These are phyloP conservation scores for Lecanicillium sp. DNA, from an alignment of 2,329 filamentous ascomycete species.

Conservation along the genomic window DNA sequence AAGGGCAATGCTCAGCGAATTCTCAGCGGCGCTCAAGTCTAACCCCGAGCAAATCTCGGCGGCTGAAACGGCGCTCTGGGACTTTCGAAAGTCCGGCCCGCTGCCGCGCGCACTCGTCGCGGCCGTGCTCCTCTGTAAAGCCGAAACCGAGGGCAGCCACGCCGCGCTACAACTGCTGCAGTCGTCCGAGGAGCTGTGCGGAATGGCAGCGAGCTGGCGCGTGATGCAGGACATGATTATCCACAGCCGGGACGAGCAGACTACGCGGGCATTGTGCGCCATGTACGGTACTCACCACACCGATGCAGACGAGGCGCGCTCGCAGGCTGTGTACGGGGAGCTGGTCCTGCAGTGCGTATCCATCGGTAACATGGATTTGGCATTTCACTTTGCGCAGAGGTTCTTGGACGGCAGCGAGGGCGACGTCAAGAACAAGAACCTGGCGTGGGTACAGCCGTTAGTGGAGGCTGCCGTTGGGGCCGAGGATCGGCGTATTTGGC, in stretches of 20 bases:
- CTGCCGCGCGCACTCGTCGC: no score
- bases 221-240: constrained; percentile 23
- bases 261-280: constrained; percentile 17
- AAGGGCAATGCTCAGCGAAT: not conserved
- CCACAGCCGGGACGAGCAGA: constrained; percentile 17
- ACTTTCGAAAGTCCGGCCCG: no score
- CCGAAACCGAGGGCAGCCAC: no score
- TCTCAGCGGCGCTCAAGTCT: constrained; percentile 26
- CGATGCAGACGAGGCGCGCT: constrained; percentile 10
- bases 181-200: no score
- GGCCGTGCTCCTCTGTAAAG: no score
- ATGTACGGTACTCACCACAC: constrained; percentile 20
- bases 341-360: constrained; percentile 22
- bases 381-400: constrained; percentile 21
- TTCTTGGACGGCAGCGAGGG: not conserved
- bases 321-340: constrained; percentile 13
- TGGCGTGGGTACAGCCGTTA: constrained; percentile 21
- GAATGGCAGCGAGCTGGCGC: no score
- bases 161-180: no score
- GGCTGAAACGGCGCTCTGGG: not conserved
- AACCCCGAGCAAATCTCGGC: not conserved
- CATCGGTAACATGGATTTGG: constrained; percentile 23
- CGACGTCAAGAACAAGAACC: constrained; percentile 5
- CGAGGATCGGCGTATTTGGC: constrained; percentile 25
- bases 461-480: constrained; percentile 18